Evolutionary conservation across 2,329 filamentous ascomycete species (phyloP).

Genomic region (Plenodomus tracheiphilus): DNA sequence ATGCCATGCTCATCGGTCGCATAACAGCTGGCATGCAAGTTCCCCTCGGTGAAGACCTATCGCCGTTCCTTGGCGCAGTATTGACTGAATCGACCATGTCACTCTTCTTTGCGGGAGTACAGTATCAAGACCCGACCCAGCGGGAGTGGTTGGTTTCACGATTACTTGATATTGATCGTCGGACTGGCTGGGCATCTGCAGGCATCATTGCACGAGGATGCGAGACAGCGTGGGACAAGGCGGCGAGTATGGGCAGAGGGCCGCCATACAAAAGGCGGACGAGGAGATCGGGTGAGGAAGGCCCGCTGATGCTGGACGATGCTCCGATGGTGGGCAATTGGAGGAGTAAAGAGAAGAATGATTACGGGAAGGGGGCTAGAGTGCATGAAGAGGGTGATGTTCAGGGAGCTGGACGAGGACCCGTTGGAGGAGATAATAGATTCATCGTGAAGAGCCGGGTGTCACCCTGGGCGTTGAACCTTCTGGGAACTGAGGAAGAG

Average conservation of each 20-base stretch:
- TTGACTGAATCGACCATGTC: conserved; percentile 81
- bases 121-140: conserved; percentile 73
- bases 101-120: conserved; percentile 82
- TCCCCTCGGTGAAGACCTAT: conserved; percentile 56
- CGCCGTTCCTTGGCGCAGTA: conserved; percentile 76
- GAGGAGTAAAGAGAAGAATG: conserved; percentile 13
- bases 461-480: conserved; percentile 75
- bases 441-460: conserved; percentile 65
- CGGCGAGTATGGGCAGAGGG: conserved; percentile 71
- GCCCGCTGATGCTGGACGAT: conserved; percentile 25
- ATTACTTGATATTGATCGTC: conserved; percentile 72
- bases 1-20: conserved; percentile 75
- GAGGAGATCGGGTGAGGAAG: conserved; percentile 22
- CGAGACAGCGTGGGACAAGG: conserved; percentile 80
- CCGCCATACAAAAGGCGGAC: conserved; percentile 64
- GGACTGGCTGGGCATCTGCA: conserved; percentile 88
- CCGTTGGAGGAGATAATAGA: conserved; percentile 30
- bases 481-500: conserved; percentile 78
- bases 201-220: conserved; percentile 80
- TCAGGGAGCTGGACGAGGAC: neutral
- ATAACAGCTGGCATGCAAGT: conserved; percentile 72
- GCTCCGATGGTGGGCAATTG: conserved; percentile 4
- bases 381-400: conserved; percentile 1
- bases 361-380: conserved; percentile 1
- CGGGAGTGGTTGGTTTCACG: conserved; percentile 76